Evolutionary conservation across 345 rosid species (phyloP).

Genomic region (Fremontodendron californicum): DNA sequence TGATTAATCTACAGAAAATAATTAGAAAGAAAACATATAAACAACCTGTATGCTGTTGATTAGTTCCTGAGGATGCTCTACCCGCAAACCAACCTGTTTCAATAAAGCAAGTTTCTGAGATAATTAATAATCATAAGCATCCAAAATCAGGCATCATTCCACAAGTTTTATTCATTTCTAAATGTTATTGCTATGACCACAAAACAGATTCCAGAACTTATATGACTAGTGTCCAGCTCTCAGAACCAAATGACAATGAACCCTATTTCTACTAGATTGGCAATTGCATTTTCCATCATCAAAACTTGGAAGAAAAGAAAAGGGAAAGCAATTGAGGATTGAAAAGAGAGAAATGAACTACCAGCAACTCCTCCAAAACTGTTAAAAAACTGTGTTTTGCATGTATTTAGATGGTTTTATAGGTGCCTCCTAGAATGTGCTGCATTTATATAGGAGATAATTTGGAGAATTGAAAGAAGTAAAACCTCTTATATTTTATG

Average conservation of each 20-base stretch:
- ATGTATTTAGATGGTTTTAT: not conserved
- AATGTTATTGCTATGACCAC: not conserved
- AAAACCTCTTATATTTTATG: no score
- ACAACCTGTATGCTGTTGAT: slow-evolving; percentile 82
- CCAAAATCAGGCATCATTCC: not conserved
- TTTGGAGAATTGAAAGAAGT: not conserved
- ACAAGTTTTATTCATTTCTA: not conserved
- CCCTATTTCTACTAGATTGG: not conserved
- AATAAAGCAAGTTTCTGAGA: slow-evolving; percentile 20
- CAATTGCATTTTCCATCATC: not conserved
- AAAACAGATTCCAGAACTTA: not conserved
- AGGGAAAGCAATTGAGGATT: not conserved
- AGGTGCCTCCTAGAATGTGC: not conserved
- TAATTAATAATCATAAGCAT: not conserved
- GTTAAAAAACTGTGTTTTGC: not conserved
- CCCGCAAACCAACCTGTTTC: slow-evolving; percentile 82
- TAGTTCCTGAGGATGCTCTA: slow-evolving; percentile 97
- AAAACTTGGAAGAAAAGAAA: not conserved
- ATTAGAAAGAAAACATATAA: not conserved
- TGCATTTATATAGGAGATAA: not conserved
- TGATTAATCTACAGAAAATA: not conserved
- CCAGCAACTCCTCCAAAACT: not conserved
- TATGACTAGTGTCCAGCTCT: not conserved
- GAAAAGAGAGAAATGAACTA: not conserved
- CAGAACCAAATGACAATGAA: not conserved